phyloP scores from a whole-genome alignment of 768 basidiomycete genomes.

The Calocybe gangraenosa region DNA sequence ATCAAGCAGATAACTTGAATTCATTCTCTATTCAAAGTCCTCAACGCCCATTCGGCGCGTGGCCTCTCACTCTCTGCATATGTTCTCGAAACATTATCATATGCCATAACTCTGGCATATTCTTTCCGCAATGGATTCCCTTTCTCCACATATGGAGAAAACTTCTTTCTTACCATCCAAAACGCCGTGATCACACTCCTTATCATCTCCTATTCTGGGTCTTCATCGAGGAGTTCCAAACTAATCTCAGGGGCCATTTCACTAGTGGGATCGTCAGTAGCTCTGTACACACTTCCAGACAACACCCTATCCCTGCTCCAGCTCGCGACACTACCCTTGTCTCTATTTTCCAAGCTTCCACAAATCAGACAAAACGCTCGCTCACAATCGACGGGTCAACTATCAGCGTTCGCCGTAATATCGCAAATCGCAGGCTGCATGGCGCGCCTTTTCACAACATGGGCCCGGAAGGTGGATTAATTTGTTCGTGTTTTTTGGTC shows the following conservation, averaged over 20 bases:
- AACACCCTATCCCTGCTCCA: constrained; percentile 66
- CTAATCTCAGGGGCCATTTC: constrained; percentile 28
- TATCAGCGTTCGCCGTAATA: constrained; percentile 89
- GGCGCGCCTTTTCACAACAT: constrained; percentile 92
- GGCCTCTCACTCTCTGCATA: constrained; percentile 88
- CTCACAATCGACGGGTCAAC: constrained; percentile 81
- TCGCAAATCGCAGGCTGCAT: constrained; percentile 86
- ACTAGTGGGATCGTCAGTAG: constrained; percentile 24
- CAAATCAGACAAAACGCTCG: constrained; percentile 84
- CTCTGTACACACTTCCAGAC: constrained; percentile 45
- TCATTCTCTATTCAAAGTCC: constrained; percentile 40
- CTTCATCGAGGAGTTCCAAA: constrained; percentile 20
- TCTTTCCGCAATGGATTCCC: constrained; percentile 83
- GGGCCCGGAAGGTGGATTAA: constrained; percentile 74
- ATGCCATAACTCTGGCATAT: constrained; percentile 87
- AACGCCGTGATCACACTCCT: constrained; percentile 86
- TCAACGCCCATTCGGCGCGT: constrained; percentile 69
- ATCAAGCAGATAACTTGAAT: constrained; percentile 7
- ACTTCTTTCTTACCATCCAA: constrained; percentile 88
- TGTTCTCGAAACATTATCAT: constrained; percentile 85
- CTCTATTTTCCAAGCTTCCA: constrained; percentile 89
- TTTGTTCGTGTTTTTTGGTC: constrained; percentile 13
- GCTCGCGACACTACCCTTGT: constrained; percentile 83
- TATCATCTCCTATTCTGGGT: constrained; percentile 64
- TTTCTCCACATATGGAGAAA: constrained; percentile 98